These are phyloP conservation scores for Neodidymelliopsis sp. DNA, from an alignment of 2,329 filamentous ascomycete species.

Conservation along the genomic window DNA sequence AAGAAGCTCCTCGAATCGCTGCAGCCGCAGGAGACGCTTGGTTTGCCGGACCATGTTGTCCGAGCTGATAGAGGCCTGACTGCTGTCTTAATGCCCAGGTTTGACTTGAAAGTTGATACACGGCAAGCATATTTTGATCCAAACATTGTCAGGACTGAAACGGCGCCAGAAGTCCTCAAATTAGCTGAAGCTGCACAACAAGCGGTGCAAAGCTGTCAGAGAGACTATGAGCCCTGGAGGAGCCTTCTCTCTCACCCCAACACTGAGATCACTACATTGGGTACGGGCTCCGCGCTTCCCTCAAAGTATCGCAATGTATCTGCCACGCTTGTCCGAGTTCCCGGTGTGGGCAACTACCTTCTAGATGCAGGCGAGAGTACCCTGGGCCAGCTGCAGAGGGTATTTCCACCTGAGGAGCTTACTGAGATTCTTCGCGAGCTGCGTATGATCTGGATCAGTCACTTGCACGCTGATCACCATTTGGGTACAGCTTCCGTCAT, in stretches of 20 bases:
- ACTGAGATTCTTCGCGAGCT: slow-evolving; percentile 78
- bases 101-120: slow-evolving; percentile 40
- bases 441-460: slow-evolving; percentile 88
- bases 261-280: slow-evolving; percentile 83
- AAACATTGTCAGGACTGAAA: slow-evolving; percentile 52
- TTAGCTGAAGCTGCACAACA: slow-evolving; percentile 59
- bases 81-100: slow-evolving; percentile 57
- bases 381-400: slow-evolving; percentile 81
- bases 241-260: slow-evolving; percentile 75
- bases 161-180: slow-evolving; percentile 57
- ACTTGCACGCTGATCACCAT: slow-evolving; percentile 96
- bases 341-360: slow-evolving; percentile 85
- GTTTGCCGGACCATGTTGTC: slow-evolving; percentile 29
- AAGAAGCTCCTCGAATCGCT: slow-evolving; percentile 1
- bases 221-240: slow-evolving; percentile 63
- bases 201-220: slow-evolving; percentile 46
- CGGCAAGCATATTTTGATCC: slow-evolving; percentile 55
- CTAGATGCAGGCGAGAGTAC: slow-evolving; percentile 95
- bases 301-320: slow-evolving; percentile 97
- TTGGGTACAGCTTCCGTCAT: slow-evolving; percentile 84
- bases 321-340: slow-evolving; percentile 82
- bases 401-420: slow-evolving; percentile 71
- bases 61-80: slow-evolving; percentile 52
- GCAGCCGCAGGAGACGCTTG: slow-evolving; percentile 33
- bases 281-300: slow-evolving; percentile 88